Conservation (phyloP, 73 alveolate genomes). For the Blepharisma japonicum region DNA sequence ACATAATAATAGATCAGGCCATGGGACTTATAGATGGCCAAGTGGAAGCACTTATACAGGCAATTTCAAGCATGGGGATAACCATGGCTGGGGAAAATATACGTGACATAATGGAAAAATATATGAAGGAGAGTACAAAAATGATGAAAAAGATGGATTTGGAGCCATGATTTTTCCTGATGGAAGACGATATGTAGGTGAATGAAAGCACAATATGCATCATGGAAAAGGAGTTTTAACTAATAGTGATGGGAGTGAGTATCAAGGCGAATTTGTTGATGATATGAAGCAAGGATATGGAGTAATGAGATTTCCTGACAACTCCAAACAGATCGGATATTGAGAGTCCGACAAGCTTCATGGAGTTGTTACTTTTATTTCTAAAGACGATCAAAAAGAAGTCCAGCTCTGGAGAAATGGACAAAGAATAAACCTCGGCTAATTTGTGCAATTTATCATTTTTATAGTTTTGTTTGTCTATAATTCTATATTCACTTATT, state of each 20-base stretch:
- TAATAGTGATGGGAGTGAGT: slow-evolving; percentile 40
- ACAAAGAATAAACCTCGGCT: slow-evolving; percentile 19
- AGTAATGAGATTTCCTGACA: slow-evolving; percentile 14
- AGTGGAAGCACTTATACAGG: slow-evolving; percentile 42
- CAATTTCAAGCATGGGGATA: slow-evolving; percentile 34
- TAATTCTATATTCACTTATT: no score
- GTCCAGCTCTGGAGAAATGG: slow-evolving; percentile 34
- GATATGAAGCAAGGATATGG: slow-evolving; percentile 36
- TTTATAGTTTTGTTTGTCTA: no score
- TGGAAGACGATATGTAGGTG: slow-evolving; percentile 52
- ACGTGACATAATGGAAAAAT: slow-evolving; percentile 45
- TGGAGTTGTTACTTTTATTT: slow-evolving; percentile 24
- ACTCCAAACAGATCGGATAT: slow-evolving; percentile 25
- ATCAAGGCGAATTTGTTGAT: slow-evolving; percentile 37
- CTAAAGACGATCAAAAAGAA: slow-evolving; percentile 9
- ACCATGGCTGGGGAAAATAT: slow-evolving; percentile 35
- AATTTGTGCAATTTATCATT: background rate
- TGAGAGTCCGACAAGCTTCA: slow-evolving; percentile 32
- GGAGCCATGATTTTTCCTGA: slow-evolving; percentile 48
- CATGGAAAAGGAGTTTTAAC: slow-evolving; percentile 48
- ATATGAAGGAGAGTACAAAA: slow-evolving; percentile 42
- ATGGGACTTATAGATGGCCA: slow-evolving; percentile 46
- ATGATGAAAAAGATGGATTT: slow-evolving; percentile 44
- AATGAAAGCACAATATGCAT: slow-evolving; percentile 45
- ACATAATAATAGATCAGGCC: slow-evolving; percentile 33